Conservation (phyloP, 2,329 filamentous ascomycete genomes). For the Nemania bipapillata region DNA sequence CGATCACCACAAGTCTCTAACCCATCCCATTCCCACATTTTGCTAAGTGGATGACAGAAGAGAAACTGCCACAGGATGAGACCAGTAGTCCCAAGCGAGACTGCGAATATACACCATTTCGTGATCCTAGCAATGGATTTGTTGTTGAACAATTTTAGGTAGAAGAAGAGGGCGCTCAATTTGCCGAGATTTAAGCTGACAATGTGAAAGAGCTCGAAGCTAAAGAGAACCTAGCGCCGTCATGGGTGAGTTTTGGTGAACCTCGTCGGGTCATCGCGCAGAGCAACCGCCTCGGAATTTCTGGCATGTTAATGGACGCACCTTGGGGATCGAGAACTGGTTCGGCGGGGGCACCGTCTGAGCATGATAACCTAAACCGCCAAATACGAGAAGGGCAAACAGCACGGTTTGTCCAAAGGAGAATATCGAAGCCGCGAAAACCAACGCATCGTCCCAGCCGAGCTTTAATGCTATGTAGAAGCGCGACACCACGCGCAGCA, state of each 20-base stretch:
- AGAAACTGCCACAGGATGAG: constrained; percentile 42
- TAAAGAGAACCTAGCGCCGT: constrained; percentile 36
- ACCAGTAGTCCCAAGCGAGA: constrained; percentile 28
- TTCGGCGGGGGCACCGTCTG: constrained; percentile 36
- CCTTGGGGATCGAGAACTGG: constrained; percentile 41
- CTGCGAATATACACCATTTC: constrained; percentile 31
- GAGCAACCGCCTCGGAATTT: not conserved
- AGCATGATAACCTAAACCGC: constrained; percentile 40
- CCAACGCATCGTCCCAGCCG: constrained; percentile 40
- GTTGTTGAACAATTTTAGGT: constrained; percentile 37
- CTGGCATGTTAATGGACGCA: constrained; percentile 15
- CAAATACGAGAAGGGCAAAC: constrained; percentile 39
- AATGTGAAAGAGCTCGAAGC: constrained; percentile 41
- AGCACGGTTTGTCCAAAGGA: constrained; percentile 33
- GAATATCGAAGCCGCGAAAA: constrained; percentile 33
- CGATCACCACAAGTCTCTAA: constrained; percentile 41
- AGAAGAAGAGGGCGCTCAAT: constrained; percentile 41
- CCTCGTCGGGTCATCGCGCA: not conserved
- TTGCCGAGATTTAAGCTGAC: constrained; percentile 39
- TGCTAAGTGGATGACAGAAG: constrained; percentile 39
- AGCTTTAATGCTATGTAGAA: constrained; percentile 34
- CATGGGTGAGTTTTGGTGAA: constrained; percentile 5
- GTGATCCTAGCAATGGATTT: constrained; percentile 30
- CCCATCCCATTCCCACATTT: constrained; percentile 41
- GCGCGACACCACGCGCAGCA: constrained; percentile 36